Evolutionary conservation across 768 basidiomycete genomes (phyloP), one percentile per base, ranked within the genome.

Genomic region (Pholiota conissans): DNA sequence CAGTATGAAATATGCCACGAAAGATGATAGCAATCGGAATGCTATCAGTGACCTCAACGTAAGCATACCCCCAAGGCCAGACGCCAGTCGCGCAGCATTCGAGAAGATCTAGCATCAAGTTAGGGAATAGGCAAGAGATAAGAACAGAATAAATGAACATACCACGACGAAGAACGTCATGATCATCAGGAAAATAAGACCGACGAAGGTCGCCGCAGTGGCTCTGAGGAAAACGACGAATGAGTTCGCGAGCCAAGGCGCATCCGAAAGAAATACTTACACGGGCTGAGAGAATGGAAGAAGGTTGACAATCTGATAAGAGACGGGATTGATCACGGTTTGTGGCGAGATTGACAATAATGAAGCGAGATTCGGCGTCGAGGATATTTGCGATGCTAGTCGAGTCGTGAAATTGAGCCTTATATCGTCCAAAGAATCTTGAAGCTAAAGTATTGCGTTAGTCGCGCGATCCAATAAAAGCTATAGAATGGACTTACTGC

Each of bases 251-350:
- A 53, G 20, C 30, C 30, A 22, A 32, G 7, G 7, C 34, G 28
- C 7, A 16, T 6, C n/a, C 2, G 18, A 40, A 30, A 26, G 9
- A 45, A 40, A 27, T 13, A 71, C 84, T 16, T 76, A 87, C 85
- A 82, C 83, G 29, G 85, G 80, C n/a, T 80, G 68, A 62, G 86
- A 78, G 61, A 88, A 89, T 0, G 87, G 85, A 28, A 79, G 69
- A 0, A 84, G 63, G 56, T 89, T 87, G 40, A 74, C 52, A 18
- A 83, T 54, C 0, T 66, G 77, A 58, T 79, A 86, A n/a, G 65
- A 71, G 2, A 86, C 62, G 0, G 88, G 85, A 10, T 70, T 61
- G 1, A 74, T 70, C 27, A 89, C 65, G 0, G 83, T 75, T 52
- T 75, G 72, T 0, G 87, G 86, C 0, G 86, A 84, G 0, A 59